Evolutionary conservation across 1,284 basidiomycete genomes (phyloP).

Genomic region (Phenoliferia sp.): DNA sequence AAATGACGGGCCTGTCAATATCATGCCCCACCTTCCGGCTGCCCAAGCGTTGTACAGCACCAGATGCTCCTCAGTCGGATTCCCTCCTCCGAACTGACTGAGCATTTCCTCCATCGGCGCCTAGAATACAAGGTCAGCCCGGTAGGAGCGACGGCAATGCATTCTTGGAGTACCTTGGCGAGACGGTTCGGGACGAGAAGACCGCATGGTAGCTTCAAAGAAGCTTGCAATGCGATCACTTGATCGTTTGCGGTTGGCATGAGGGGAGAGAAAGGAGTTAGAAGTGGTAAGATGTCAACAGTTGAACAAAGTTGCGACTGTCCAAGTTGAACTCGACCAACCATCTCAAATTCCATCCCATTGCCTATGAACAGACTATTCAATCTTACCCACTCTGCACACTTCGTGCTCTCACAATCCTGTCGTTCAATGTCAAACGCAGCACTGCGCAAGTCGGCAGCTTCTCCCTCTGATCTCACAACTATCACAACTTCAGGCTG

Average conservation of each 20-base stretch:
- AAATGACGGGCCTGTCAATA: conserved; percentile 60
- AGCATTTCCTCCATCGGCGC: conserved; percentile 82
- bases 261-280: too few species aligned
- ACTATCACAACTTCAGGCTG: neutral
- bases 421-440: neutral
- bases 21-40: conserved; percentile 74
- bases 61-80: conserved; percentile 61
- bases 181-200: conserved; percentile 48
- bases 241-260: neutral
- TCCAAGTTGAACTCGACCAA: too few species aligned
- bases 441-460: neutral
- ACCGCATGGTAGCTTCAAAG: conserved; percentile 56
- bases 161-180: conserved; percentile 46
- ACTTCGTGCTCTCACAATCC: neutral
- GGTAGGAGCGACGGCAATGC: neutral
- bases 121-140: conserved; percentile 43
- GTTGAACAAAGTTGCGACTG: too few species aligned
- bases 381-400: too few species aligned
- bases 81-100: conserved; percentile 59
- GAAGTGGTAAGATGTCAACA: too few species aligned
- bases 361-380: too few species aligned
- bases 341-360: too few species aligned
- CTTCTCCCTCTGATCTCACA: neutral
- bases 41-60: conserved; percentile 74
- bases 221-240: neutral